Conservation (phyloP, 2,329 filamentous ascomycete species). For the Pestalotiopsis sp. region DNA sequence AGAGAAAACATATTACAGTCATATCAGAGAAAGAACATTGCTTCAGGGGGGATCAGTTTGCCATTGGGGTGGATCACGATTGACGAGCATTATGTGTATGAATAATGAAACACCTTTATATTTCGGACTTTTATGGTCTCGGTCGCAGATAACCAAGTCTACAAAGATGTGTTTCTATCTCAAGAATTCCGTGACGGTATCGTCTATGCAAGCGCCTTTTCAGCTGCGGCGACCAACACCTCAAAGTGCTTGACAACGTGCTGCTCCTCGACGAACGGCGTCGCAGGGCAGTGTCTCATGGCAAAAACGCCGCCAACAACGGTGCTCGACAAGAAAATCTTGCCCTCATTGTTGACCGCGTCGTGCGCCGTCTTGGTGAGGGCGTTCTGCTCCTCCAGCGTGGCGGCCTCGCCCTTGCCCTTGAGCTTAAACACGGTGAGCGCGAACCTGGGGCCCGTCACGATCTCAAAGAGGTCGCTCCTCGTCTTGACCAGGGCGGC, state of each 20-base stretch:
- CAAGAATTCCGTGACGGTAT: background rate
- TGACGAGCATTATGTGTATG: background rate
- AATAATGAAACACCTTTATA: background rate
- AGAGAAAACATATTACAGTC: background rate
- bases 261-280: conserved; percentile 69
- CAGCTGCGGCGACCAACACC: conserved; percentile 66
- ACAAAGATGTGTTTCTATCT: background rate
- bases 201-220: conserved; percentile 39
- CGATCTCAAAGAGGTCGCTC: conserved; percentile 73
- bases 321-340: conserved; percentile 82
- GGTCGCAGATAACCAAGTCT: background rate
- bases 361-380: conserved; percentile 78
- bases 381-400: conserved; percentile 58
- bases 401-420: conserved; percentile 31
- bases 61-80: background rate
- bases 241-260: conserved; percentile 76
- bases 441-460: conserved; percentile 76
- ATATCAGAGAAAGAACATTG: background rate
- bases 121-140: background rate
- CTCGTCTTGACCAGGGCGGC: conserved; percentile 59
- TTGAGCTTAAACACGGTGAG: conserved; percentile 76
- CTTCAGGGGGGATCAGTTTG: background rate
- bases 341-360: conserved; percentile 69
- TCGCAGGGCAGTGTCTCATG: conserved; percentile 80
- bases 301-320: conserved; percentile 74